A percentile compares a stretch with the other conserved stretches of the same genome.
These are phyloP conservation scores for Platanus orientalis DNA, from an alignment of 164 flowering plant genomes.

Conservation along the genomic window DNA sequence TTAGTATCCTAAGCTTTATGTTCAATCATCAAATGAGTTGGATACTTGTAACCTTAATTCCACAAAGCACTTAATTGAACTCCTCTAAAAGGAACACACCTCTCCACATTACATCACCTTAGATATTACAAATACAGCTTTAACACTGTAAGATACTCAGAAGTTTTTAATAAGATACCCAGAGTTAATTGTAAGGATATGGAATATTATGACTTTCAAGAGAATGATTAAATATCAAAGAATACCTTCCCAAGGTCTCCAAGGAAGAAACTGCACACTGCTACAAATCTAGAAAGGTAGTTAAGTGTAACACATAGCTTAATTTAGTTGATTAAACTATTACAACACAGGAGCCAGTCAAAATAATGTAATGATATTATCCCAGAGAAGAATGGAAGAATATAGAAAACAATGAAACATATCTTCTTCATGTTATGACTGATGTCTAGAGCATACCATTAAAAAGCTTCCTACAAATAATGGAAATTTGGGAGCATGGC, in stretches of 20 bases:
- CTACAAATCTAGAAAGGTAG: constrained; percentile 67
- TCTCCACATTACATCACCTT: not conserved
- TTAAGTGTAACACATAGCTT: constrained; percentile 24
- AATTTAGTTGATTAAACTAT: not conserved
- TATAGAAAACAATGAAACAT: not conserved
- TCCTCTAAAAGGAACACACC: not conserved
- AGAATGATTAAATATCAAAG: not conserved
- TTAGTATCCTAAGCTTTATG: not conserved
- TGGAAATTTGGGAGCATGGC: not conserved
- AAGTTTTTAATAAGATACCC: no score
- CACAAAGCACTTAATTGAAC: not conserved
- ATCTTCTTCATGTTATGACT: not conserved
- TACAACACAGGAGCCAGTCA: not conserved
- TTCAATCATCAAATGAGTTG: no score
- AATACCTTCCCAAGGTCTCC: constrained; percentile 98
- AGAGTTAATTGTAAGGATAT: no score
- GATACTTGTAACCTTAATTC: no score
- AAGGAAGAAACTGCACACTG: constrained; percentile 88
- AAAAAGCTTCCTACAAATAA: not conserved
- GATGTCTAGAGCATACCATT: not conserved
- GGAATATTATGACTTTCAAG: not conserved
- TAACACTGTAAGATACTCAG: no score
- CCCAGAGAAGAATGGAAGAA: no score
- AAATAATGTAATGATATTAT: not conserved
- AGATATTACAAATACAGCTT: not conserved